Conservation (phyloP, 2,329 filamentous ascomycete genomes). For the Colletotrichum cordylinicola region DNA sequence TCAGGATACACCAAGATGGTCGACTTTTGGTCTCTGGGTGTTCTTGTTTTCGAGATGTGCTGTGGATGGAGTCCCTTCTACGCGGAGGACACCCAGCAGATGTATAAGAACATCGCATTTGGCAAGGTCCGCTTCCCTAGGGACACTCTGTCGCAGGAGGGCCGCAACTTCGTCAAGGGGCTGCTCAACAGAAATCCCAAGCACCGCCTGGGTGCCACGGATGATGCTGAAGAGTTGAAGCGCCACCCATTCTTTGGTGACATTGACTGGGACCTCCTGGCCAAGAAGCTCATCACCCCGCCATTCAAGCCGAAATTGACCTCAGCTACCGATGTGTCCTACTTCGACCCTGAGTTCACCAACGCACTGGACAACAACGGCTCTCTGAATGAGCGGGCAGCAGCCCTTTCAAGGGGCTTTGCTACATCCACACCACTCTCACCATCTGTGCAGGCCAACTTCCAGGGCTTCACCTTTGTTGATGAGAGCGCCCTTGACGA, state of each 20-base stretch:
- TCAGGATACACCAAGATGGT: conserved; percentile 99
- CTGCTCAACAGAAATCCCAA: conserved; percentile 96
- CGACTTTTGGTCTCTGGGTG: conserved; percentile 98
- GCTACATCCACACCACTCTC: conserved; percentile 91
- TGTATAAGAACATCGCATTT: conserved; percentile 99
- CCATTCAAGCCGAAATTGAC: conserved; percentile 98
- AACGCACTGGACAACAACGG: conserved; percentile 87
- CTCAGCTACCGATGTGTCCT: conserved; percentile 94
- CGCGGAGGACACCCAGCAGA: conserved; percentile 98
- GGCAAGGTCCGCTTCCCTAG: conserved; percentile 96
- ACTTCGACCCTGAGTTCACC: conserved; percentile 98
- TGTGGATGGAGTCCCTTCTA: conserved; percentile 99
- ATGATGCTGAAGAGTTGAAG: conserved; percentile 94
- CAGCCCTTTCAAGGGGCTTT: conserved; percentile 83
- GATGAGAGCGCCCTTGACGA: conserved; percentile 95
- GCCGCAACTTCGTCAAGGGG: conserved; percentile 97
- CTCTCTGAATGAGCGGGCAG: conserved; percentile 90
- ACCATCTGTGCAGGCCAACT: conserved; percentile 96
- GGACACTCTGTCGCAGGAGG: conserved; percentile 92
- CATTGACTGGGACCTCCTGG: conserved; percentile 87
- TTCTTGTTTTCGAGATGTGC: conserved; percentile 99
- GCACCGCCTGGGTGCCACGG: conserved; percentile 88
- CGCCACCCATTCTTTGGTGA: conserved; percentile 93
- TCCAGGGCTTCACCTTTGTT: conserved; percentile 98
- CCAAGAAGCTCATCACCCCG: conserved; percentile 90